Evolutionary conservation across 1,139 yeast species (phyloP).

Genomic region (Yamadazyma buinensis): DNA sequence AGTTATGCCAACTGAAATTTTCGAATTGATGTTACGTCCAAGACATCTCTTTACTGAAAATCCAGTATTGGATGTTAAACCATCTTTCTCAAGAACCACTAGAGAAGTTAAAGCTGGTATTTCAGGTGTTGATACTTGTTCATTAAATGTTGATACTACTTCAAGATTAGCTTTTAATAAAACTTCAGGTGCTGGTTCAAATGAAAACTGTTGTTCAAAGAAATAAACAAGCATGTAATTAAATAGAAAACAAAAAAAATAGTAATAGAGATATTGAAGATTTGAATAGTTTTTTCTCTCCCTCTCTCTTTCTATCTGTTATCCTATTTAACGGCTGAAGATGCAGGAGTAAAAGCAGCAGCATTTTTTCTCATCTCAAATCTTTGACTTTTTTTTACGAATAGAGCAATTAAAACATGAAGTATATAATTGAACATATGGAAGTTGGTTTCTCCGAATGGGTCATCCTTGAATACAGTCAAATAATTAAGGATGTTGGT

Average conservation of each 20-base stretch:
- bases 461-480: constrained; percentile 85
- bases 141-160: constrained; percentile 37
- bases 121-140: constrained; percentile 32
- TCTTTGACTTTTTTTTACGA: neutral
- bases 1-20: constrained; percentile 83
- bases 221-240: too few relatives aligned
- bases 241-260: too few relatives aligned
- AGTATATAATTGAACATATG: constrained; percentile 95
- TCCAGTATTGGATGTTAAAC: constrained; percentile 72
- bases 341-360: too few relatives aligned
- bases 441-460: constrained; percentile 95
- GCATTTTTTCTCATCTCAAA: constrained; percentile 3
- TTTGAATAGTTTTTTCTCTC: too few relatives aligned
- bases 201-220: constrained; percentile 6
- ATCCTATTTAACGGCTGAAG: too few relatives aligned
- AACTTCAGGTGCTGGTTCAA: constrained; percentile 9
- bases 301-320: too few relatives aligned
- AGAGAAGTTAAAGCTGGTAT: constrained; percentile 45
- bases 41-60: constrained; percentile 73
- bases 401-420: constrained; percentile 42
- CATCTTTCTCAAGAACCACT: constrained; percentile 65
- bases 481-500: constrained; percentile 81
- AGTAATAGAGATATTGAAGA: too few relatives aligned
- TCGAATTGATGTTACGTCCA: constrained; percentile 70
- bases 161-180: constrained; percentile 39